Evolutionary conservation across 495 filamentous ascomycete species (phyloP).

Genomic region (Podospora tetraspora): DNA sequence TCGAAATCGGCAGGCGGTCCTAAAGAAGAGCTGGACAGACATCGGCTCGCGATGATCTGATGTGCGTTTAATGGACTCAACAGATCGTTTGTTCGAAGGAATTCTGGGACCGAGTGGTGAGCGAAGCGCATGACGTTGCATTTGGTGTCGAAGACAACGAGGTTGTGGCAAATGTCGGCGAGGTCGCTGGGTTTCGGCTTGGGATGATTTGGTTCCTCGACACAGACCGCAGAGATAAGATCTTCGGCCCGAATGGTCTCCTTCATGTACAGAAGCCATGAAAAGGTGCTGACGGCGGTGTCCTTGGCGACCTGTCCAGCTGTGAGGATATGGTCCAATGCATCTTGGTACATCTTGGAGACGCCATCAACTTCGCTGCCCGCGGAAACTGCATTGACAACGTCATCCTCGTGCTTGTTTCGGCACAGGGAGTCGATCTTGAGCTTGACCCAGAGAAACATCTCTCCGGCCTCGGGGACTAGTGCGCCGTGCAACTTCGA

Average conservation of each 20-base stretch:
- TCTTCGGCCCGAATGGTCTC: background rate
- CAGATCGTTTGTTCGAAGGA: background rate
- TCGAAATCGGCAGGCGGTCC: background rate
- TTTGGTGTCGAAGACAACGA: background rate
- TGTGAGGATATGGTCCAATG: background rate
- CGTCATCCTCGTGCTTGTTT: background rate
- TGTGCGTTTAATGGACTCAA: background rate
- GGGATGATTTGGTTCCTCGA: background rate
- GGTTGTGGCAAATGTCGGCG: background rate
- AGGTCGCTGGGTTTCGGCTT: background rate
- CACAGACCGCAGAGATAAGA: background rate
- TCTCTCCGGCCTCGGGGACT: background rate
- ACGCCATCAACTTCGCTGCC: background rate
- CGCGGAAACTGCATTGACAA: background rate
- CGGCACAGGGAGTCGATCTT: background rate
- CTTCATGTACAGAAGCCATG: background rate
- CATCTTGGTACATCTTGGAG: background rate
- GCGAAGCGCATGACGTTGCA: background rate
- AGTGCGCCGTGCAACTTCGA: background rate
- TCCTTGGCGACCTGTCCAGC: background rate
- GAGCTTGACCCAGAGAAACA: background rate
- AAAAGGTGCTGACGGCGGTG: background rate
- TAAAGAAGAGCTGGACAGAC: background rate
- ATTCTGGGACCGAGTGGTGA: background rate
- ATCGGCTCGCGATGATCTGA: background rate